Conservation (phyloP, 208 protist genomes). For the Crithidia sp. region DNA sequence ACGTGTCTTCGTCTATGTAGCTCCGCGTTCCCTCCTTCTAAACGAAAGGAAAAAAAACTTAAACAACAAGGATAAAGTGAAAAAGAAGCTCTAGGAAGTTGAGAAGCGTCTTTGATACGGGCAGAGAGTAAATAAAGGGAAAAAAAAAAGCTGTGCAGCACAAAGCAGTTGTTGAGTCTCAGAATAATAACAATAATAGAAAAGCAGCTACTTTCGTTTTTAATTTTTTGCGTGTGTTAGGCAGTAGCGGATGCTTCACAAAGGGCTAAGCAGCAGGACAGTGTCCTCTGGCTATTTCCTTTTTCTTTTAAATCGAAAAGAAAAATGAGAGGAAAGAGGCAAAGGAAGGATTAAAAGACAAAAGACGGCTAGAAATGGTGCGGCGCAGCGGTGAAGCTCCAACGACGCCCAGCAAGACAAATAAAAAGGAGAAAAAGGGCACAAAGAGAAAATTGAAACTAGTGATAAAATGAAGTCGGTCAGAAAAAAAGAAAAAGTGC, state of each 20-base stretch:
- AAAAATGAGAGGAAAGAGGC: neutral
- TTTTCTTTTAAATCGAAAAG: neutral
- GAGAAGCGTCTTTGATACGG: no score
- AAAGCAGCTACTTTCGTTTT: no score
- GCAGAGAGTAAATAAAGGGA: neutral
- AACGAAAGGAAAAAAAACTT: neutral
- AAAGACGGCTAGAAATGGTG: neutral
- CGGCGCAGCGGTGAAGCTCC: neutral
- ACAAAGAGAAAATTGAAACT: no score
- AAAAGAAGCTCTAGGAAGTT: neutral
- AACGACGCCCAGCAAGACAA: neutral
- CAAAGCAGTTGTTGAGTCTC: neutral
- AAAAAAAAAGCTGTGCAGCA: neutral
- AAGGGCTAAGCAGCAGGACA: no score
- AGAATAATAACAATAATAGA: no score
- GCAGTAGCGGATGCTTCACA: no score
- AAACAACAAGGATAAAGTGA: conserved; percentile 4
- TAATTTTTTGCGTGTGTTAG: no score
- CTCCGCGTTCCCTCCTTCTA: neutral
- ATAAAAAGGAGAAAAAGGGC: conserved; percentile 1
- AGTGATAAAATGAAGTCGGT: neutral
- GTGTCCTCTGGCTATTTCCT: neutral
- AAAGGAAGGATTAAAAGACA: neutral
- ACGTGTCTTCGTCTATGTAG: no score
- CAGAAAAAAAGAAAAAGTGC: no score